Base-by-base conservation (phyloP, 2,329 filamentous ascomycete genomes). In the Fusarium sp. region DNA sequence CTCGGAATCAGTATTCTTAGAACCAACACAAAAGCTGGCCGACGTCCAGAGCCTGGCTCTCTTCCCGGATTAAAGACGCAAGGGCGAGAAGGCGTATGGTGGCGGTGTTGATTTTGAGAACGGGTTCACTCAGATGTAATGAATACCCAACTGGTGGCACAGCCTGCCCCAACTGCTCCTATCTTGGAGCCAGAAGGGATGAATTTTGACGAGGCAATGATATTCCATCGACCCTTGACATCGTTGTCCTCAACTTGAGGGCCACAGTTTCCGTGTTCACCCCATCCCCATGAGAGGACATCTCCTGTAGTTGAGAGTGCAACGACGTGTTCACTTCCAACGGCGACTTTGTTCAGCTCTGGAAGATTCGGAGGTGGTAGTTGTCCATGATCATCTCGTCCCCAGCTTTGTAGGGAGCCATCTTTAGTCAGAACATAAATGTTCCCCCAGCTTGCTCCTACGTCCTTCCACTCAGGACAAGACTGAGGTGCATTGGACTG, bases 181-280 rank as follows among this genome's bases (percentile, higher is more conserved):
- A 95, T 90, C 22, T 84, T 84, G 65, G 84, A 86, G 11, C 82
- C 85, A 6, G 86, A 80, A 17, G 87, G 86, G 43, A 91, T 83
- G 78, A 87, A 87, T 73, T 86, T 87, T 62, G 86, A 85, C 54
- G 90, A 88, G 25, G 88, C 87, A 79, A 97, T 89, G 68, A 90
- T 84, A 79, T 92, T 95, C 86, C 89, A 94, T 69, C 86, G 87
- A 11, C 89, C 92, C 73, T 92, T 92, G 54, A 95, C 91, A 82
- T 94, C 90, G 59, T 90, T 91, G 70, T 88, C 85, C 20, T 87
- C 85, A 70, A 91, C 90, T 14, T 88, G 86, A 38, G 90, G 89
- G 4, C 97, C 97, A 81, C 97, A 99, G 81, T 99, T 99, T 2
- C 97, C 97, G 84, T 99, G 97, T 83, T 98, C 96, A 2, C 95